Evolutionary conservation across 768 basidiomycete genomes (phyloP).

Genomic region (Serendipita sp.): DNA sequence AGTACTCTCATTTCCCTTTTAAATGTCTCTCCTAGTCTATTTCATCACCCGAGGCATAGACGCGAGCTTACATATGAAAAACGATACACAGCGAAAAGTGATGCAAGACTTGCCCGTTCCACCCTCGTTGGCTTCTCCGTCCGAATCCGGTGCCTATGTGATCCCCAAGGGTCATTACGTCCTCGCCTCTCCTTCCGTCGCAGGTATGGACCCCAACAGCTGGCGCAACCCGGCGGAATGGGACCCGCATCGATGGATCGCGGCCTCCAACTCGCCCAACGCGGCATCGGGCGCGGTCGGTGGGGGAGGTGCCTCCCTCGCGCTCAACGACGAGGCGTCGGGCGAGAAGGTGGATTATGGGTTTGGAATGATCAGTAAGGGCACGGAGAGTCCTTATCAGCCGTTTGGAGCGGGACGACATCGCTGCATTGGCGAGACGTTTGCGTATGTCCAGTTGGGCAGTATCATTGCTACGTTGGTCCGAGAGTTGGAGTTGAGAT

Average conservation of each 20-base stretch:
- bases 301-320: conserved; percentile 11
- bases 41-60: too few relatives aligned
- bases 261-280: conserved; percentile 38
- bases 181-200: conserved; percentile 74
- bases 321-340: conserved; percentile 46
- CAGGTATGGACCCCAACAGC: conserved; percentile 68
- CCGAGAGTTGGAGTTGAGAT: conserved; percentile 55
- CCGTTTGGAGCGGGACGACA: conserved; percentile 97
- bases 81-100: conserved; percentile 53
- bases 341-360: conserved; percentile 94
- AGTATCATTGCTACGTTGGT: conserved; percentile 67
- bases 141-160: conserved; percentile 47
- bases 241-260: conserved; percentile 65
- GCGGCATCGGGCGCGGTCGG: conserved; percentile 18
- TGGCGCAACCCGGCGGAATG: conserved; percentile 64
- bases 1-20: neutral
- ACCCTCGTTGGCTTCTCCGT: conserved; percentile 58
- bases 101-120: conserved; percentile 75
- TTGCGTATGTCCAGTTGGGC: conserved; percentile 88
- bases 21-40: neutral
- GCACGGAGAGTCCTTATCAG: conserved; percentile 90
- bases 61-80: neutral
- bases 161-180: conserved; percentile 84
- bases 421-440: conserved; percentile 91
- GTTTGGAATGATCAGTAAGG: conserved; percentile 89